Evolutionary conservation across 768 basidiomycete species (phyloP).

Genomic region (Agaricus subrufescens): DNA sequence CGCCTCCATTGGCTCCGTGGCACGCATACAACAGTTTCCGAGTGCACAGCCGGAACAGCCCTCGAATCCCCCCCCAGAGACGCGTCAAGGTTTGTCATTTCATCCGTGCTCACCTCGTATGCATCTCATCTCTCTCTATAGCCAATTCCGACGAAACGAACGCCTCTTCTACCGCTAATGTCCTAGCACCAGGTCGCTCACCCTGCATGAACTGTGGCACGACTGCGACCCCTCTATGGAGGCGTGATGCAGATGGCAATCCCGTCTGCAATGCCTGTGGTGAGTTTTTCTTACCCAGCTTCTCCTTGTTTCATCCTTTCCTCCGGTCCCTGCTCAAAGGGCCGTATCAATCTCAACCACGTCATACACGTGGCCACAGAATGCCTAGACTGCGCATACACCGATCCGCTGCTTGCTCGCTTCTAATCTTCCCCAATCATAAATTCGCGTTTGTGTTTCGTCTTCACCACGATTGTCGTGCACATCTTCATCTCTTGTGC

Average conservation of each 20-base stretch:
- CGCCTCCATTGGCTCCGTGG: constrained; percentile 34
- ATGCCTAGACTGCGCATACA: constrained; percentile 3
- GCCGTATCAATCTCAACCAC: constrained; percentile 8
- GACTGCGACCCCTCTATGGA: constrained; percentile 79
- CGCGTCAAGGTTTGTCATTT: constrained; percentile 21
- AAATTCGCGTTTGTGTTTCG: constrained; percentile 9
- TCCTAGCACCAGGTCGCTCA: constrained; percentile 33
- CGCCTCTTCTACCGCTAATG: constrained; percentile 18
- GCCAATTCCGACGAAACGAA: constrained; percentile 23
- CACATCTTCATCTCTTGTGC: constrained; percentile 5
- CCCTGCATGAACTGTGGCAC: constrained; percentile 75
- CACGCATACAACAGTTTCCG: constrained; percentile 42
- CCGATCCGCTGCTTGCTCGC: neutral
- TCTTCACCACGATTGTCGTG: neutral
- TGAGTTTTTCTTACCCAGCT: constrained; percentile 41
- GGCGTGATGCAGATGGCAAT: constrained; percentile 76
- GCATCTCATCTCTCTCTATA: constrained; percentile 4
- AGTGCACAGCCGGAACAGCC: constrained; percentile 17
- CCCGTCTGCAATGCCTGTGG: constrained; percentile 89
- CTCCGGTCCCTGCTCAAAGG: constrained; percentile 9
- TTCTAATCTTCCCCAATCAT: constrained; percentile 8
- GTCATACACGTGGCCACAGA: constrained; percentile 9
- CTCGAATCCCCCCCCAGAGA: constrained; percentile 17
- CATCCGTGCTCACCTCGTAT: constrained; percentile 5
- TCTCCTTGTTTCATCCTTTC: constrained; percentile 16